Base-by-base conservation (phyloP, 805 yeast species). In the Ogataea allantospora region DNA sequence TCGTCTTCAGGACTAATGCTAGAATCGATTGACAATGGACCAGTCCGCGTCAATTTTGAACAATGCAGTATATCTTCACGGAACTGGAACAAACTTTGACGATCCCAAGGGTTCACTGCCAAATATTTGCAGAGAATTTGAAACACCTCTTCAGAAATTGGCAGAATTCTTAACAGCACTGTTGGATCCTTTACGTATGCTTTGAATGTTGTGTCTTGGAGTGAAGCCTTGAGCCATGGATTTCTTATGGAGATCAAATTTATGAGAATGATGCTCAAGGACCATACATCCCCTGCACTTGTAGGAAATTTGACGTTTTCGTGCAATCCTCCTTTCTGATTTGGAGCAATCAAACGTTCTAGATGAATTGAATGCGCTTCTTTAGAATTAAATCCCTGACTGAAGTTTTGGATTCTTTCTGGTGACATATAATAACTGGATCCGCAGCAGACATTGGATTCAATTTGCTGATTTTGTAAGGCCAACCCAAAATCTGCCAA, bases 381-480 rank as follows among this genome's bases (percentile, higher is more conserved):
- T 25, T 57, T 26, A 1, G 65, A 54, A 37, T 58, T 51, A 33
- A 53, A 62, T 31, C 59, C 63, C 30, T 58, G 58, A 31, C 66
- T 70, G 47, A 75, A 72, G 40, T 62, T 62, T 35, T 59, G 65
- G 13, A 62, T 55, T 55, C 93, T 65, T 59, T 88, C 96, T 6
- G 96, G 96, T 0, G 96, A 84, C 96, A 89, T 88, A 64, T 88
- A 88, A 61, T 86, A 89, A 16, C 85, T 75, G 6, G 91, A 82
- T 1, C 96, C 97, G 40, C 95, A 75, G 48, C 95, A 88, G 14
- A 80, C 77, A 51, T 83, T 83, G 44, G 83, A 75, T 45, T 80
- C 77, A 26, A 83, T 71, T 40, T 55, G 62, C 27, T 69, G 64
- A 8, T 75, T 71, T 32, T 75, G 72, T 42, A 91, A 76, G 15